Evolutionary conservation across 2,329 filamentous ascomycete species (phyloP), one percentile per base, ranked within the genome.

Genomic region (Trichoderma koningiopsis): DNA sequence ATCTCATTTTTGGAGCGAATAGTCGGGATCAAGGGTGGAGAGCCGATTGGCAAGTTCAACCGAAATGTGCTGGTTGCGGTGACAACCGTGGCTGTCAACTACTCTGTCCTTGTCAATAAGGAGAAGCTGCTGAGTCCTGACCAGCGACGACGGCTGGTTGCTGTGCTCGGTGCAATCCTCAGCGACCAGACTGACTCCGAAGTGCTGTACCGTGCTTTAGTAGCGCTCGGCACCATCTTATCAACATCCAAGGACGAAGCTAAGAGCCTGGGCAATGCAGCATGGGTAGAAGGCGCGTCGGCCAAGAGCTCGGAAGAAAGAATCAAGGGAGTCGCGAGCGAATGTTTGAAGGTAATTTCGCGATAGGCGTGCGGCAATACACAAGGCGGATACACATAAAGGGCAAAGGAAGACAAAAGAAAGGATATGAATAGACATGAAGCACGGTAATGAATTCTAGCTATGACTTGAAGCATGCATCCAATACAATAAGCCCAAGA

Each of bases 61-160:
- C 89, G 92, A 64, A 97, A 97, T 74, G 83, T 98, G 13, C 87
- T 91, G 62, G 90, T 97, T 68, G 95, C 96, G 0, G 83, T 93
- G 22, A 89, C 92, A 0, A 97, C 96, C 0, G 85, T 93, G 0
- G 90, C 91, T 70, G 90, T 98, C 77, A 98, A 99, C 80, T 91
- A 92, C 72, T 86, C 93, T 0, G 93, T 97, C 1, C 85, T 94
- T 13, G 86, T 92, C 10, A 72, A 81, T 35, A 81, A 81, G 63
- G 79, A 84, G 72, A 84, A 79, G 71, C 79, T 80, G 70, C 78
- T 78, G 68, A 75, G 69, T 37, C 76, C 70, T 40, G 78, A 75
- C 61, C 76, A 77, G 40, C 77, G 77, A 22, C 77, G 78, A 22
- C 75, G 79, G 11, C 81, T 93, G 5, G 77, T 93, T 2, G 84